Evolutionary conservation across 345 rosid genomes (phyloP).

Genomic region (Melaleuca alternifolia): DNA sequence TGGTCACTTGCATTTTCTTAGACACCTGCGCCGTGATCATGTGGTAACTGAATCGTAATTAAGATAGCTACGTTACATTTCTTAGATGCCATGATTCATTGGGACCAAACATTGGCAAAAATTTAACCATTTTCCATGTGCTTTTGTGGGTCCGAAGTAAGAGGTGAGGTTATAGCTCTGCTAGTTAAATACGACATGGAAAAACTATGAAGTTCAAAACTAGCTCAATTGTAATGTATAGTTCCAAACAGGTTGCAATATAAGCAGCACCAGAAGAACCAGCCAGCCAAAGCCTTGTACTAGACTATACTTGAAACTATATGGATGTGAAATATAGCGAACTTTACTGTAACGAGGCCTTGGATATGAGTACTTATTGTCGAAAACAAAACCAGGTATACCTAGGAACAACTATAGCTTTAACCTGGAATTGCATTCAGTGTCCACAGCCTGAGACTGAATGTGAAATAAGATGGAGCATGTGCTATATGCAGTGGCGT

Average conservation of each 20-base stretch:
- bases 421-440: constrained; percentile 16
- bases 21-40: background rate
- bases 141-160: background rate
- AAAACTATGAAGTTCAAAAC: background rate
- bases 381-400: background rate
- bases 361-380: background rate
- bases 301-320: background rate
- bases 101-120: background rate
- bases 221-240: background rate
- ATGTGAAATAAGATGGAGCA: constrained; percentile 20
- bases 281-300: background rate
- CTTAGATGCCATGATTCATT: background rate
- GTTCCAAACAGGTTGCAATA: background rate
- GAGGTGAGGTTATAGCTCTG: background rate
- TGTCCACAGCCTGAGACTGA: background rate
- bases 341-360: background rate
- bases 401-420: constrained; percentile 1
- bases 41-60: background rate
- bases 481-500: constrained; percentile 6
- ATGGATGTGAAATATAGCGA: background rate
- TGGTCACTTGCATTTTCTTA: background rate
- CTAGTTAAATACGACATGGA: background rate
- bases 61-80: background rate
- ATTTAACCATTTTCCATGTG: background rate
- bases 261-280: background rate